Conservation (phyloP, 2,329 filamentous ascomycete genomes). For the Stachybotrys echinatus region DNA sequence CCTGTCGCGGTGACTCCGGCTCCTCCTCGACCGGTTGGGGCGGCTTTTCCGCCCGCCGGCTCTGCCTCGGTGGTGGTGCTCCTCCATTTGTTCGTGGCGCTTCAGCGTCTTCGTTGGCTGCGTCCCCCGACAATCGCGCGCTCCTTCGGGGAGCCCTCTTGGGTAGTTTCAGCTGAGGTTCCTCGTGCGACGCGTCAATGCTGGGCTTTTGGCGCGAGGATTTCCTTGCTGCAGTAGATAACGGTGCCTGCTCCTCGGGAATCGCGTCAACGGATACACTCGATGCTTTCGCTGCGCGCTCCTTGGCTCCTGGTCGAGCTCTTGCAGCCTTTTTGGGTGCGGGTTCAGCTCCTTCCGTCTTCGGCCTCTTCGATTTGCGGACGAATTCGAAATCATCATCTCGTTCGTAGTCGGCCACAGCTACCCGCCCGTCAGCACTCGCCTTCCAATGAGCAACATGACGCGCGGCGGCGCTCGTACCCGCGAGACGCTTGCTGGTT, state of each 20-base stretch:
- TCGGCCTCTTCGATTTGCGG: conserved; percentile 60
- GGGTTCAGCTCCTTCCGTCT: conserved; percentile 45
- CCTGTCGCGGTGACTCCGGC: conserved; percentile 18
- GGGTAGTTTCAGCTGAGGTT: conserved; percentile 27
- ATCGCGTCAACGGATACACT: conserved; percentile 15
- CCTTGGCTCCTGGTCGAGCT: conserved; percentile 24
- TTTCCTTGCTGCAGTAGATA: conserved; percentile 19
- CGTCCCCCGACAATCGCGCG: conserved; percentile 37
- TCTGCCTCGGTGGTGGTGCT: conserved; percentile 13
- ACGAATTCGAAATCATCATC: conserved; percentile 75
- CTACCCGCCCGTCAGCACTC: conserved; percentile 19
- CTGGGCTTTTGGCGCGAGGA: conserved; percentile 34
- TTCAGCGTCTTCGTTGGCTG: conserved; percentile 22
- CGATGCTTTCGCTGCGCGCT: conserved; percentile 25
- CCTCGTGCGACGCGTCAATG: conserved; percentile 30
- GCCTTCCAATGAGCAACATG: conserved; percentile 1
- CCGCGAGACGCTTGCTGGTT: conserved; percentile 59
- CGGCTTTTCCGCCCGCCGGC: conserved; percentile 11
- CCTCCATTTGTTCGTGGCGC: conserved; percentile 22
- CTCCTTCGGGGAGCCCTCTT: conserved; percentile 38
- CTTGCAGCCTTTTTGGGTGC: conserved; percentile 34
- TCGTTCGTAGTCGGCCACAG: conserved; percentile 54
- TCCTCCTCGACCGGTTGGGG: conserved; percentile 8
- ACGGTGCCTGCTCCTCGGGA: conserved; percentile 17
- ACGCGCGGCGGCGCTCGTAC: conserved; percentile 36